Conservation (phyloP, 192 early-diverging fungal species). For the Borealophlyctis nickersoniae region DNA sequence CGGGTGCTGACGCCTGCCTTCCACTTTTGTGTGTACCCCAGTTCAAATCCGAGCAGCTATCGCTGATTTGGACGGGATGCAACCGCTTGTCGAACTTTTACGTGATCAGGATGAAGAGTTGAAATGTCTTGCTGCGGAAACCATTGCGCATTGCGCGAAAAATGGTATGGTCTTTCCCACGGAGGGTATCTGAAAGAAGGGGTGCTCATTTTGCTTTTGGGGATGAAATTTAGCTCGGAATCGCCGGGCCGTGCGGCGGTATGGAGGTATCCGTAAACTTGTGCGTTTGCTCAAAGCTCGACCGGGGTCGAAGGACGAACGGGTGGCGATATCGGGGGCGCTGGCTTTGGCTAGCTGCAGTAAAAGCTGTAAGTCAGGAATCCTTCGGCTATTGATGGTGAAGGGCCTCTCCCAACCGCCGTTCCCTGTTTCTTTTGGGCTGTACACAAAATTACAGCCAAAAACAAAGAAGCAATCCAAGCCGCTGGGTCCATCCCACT, state of each 20-base stretch:
- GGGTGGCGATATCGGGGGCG: slow-evolving; percentile 58
- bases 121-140: slow-evolving; percentile 64
- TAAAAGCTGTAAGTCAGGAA: slow-evolving; percentile 44
- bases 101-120: slow-evolving; percentile 52
- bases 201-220: too few species aligned
- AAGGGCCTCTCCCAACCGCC: not conserved
- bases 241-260: slow-evolving; percentile 50
- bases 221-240: slow-evolving; percentile 43
- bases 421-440: too few species aligned
- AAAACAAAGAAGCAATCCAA: slow-evolving; percentile 65
- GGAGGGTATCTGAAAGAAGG: too few species aligned
- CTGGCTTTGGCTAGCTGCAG: slow-evolving; percentile 57
- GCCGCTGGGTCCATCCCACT: slow-evolving; percentile 56
- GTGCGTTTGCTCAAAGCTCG: slow-evolving; percentile 53
- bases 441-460: slow-evolving; percentile 28
- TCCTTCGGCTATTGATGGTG: slow-evolving; percentile 3
- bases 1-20: not conserved
- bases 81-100: slow-evolving; percentile 57
- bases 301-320: slow-evolving; percentile 47
- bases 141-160: slow-evolving; percentile 62
- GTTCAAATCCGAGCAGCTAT: slow-evolving; percentile 58
- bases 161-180: slow-evolving; percentile 46
- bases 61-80: slow-evolving; percentile 58
- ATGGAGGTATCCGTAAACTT: slow-evolving; percentile 57
- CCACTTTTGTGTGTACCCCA: slow-evolving; percentile 2